Evolutionary conservation across 75 land plant species (phyloP).

Genomic region (Pinus albicaulis): DNA sequence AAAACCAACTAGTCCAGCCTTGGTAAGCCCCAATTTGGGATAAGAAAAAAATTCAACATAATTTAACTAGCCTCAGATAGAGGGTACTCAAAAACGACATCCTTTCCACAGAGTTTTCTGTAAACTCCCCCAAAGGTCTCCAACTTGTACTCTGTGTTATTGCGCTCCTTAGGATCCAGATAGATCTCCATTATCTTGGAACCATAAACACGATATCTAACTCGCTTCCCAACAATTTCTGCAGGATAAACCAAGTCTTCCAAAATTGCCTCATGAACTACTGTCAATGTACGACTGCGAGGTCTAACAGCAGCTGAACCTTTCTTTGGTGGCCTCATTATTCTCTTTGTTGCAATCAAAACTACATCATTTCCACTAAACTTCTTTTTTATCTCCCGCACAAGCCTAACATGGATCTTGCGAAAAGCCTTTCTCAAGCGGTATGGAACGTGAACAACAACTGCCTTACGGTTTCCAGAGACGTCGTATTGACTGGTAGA

Average conservation of each 20-base stretch:
- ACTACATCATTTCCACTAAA: conserved; percentile 93
- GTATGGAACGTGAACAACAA: conserved; percentile 80
- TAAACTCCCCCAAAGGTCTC: conserved; percentile 81
- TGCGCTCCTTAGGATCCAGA: conserved; percentile 82
- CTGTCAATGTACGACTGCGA: conserved; percentile 71
- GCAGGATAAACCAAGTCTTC: conserved; percentile 86
- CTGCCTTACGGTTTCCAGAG: conserved; percentile 61
- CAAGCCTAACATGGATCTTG: conserved; percentile 76
- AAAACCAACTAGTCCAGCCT: no score
- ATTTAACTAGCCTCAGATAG: conserved; percentile 43
- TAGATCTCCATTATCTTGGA: conserved; percentile 84
- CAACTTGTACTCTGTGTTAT: conserved; percentile 84
- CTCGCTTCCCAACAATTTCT: conserved; percentile 88
- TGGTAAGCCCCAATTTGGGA: no score
- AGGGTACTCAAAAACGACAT: conserved; percentile 83
- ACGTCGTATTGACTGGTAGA: conserved; percentile 83
- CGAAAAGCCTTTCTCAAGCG: conserved; percentile 67
- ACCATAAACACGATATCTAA: conserved; percentile 76
- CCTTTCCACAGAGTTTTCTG: conserved; percentile 80
- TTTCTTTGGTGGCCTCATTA: conserved; percentile 87
- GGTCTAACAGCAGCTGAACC: conserved; percentile 73
- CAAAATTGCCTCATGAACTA: conserved; percentile 80
- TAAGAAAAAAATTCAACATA: no score
- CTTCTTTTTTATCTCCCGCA: conserved; percentile 88
- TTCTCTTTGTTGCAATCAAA: conserved; percentile 71